phyloP scores from a whole-genome alignment of 305 asterid species.

The Fraxinus nigra region DNA sequence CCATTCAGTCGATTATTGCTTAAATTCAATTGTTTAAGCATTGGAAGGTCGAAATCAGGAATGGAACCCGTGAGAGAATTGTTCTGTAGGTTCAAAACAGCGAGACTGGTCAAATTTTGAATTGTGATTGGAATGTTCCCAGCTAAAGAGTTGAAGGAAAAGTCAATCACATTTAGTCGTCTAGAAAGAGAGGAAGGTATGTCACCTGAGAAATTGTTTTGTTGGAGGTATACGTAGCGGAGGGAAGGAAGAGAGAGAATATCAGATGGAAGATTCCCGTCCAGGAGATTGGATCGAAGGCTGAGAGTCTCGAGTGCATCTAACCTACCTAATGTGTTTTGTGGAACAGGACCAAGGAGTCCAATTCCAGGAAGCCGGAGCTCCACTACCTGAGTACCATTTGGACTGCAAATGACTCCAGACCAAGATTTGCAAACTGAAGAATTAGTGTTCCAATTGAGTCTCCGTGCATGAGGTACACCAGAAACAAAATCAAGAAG shows the following conservation, averaged over 20 bases:
- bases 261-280: constrained; percentile 62
- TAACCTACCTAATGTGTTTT: constrained; percentile 55
- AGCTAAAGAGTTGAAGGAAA: constrained; percentile 66
- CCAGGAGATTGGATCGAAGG: constrained; percentile 59
- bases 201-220: constrained; percentile 51
- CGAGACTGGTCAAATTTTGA: constrained; percentile 45
- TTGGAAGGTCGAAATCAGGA: constrained; percentile 54
- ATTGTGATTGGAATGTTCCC: constrained; percentile 47
- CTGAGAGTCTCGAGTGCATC: constrained; percentile 62
- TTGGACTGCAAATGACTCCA: constrained; percentile 57
- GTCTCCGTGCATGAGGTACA: constrained; percentile 50
- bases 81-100: constrained; percentile 57
- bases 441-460: constrained; percentile 52
- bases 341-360: constrained; percentile 63
- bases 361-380: constrained; percentile 75
- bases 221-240: constrained; percentile 55
- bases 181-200: constrained; percentile 53
- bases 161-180: constrained; percentile 48
- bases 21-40: constrained; percentile 48
- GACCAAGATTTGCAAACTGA: constrained; percentile 58
- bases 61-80: constrained; percentile 61
- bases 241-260: constrained; percentile 63
- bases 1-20: constrained; percentile 64
- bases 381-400: constrained; percentile 41
- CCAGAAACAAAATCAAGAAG: constrained; percentile 60